Conservation (phyloP, 129 eudicot genomes). For the Apium graveolens region DNA sequence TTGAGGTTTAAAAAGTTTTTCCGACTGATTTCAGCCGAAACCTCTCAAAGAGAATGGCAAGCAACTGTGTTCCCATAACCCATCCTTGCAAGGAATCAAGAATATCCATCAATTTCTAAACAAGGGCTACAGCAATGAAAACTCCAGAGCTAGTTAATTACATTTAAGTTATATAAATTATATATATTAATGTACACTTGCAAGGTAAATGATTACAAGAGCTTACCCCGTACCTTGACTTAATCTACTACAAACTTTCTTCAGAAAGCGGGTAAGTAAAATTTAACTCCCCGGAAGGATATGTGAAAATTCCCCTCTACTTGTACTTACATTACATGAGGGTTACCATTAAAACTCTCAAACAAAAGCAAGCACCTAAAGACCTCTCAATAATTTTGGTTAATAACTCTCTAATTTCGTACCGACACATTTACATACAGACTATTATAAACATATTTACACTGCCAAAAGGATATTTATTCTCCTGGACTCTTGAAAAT, state of each 20-base stretch:
- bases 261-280: conserved; percentile 30
- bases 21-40: too few relatives aligned
- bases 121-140: background rate
- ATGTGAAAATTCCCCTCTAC: conserved; percentile 28
- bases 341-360: conserved; percentile 17
- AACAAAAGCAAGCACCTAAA: conserved; percentile 8
- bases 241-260: conserved; percentile 39
- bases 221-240: conserved; percentile 20
- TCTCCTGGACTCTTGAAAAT: conserved; percentile 16
- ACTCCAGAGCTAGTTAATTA: background rate
- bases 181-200: background rate
- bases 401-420: conserved; percentile 25
- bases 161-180: background rate
- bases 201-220: conserved; percentile 26
- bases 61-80: too few relatives aligned
- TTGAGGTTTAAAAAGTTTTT: too few relatives aligned
- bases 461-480: conserved; percentile 27
- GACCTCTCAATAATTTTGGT: conserved; percentile 17
- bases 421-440: conserved; percentile 4
- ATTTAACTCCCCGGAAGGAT: conserved; percentile 17
- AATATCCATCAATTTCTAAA: background rate
- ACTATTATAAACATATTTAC: conserved; percentile 26
- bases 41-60: too few relatives aligned
- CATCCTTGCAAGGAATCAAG: background rate
- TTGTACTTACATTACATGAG: conserved; percentile 45